Conservation (phyloP, 139 green algal genomes). For the Chlamydomonas sp. region DNA sequence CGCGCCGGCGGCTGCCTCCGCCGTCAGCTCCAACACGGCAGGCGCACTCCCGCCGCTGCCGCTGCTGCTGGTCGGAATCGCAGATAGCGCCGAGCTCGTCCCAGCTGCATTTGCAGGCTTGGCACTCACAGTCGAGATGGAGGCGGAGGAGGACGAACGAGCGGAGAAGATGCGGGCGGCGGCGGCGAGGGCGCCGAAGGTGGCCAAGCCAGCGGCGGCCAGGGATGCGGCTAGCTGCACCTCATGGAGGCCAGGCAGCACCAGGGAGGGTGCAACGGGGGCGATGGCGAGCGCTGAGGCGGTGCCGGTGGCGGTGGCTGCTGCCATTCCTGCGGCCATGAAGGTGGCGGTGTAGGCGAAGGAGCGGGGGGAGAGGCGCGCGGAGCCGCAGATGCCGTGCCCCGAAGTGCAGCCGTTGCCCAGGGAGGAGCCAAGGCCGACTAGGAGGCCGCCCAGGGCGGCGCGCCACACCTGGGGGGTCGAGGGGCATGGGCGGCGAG, state of each 20-base stretch:
- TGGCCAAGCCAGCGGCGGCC: slow-evolving; percentile 8
- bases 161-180: neutral
- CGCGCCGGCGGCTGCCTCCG: slow-evolving; percentile 55
- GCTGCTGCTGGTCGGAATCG: neutral
- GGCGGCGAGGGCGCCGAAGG: slow-evolving; percentile 4
- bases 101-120: no score
- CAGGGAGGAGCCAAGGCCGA: slow-evolving; percentile 70
- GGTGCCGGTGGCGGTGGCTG: slow-evolving; percentile 47
- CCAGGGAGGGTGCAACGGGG: neutral
- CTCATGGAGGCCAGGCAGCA: slow-evolving; percentile 19
- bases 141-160: neutral
- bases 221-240: slow-evolving; percentile 17
- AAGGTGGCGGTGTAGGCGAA: slow-evolving; percentile 67
- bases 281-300: slow-evolving; percentile 37
- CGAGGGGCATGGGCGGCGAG: neutral
- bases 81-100: no score
- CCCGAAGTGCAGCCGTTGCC: slow-evolving; percentile 87
- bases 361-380: slow-evolving; percentile 62
- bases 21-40: neutral
- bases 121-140: no score
- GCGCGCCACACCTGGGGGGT: slow-evolving; percentile 44
- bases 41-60: neutral
- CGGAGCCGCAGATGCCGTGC: slow-evolving; percentile 80
- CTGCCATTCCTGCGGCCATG: slow-evolving; percentile 67
- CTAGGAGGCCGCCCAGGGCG: slow-evolving; percentile 63